These are phyloP conservation scores for Exophiala mesophila DNA, from an alignment of 2,329 filamentous ascomycete genomes.

Conservation along the genomic window DNA sequence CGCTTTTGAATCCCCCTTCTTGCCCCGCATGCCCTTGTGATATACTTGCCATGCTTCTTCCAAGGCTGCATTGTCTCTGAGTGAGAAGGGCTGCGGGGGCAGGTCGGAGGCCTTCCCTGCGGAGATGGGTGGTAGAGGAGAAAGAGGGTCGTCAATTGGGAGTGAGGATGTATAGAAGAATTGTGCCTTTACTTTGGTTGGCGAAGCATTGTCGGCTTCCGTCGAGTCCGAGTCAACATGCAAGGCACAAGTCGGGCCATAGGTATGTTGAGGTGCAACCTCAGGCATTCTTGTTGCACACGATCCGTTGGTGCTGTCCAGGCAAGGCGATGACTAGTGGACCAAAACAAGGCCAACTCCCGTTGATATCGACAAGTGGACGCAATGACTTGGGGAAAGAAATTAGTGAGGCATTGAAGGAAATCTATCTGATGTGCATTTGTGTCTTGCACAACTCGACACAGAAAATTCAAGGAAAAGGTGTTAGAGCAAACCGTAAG, in stretches of 20 bases:
- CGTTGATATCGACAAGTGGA: too few species aligned
- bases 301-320: too few species aligned
- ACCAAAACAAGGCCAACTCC: too few species aligned
- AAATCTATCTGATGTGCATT: too few species aligned
- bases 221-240: slow-evolving; percentile 30
- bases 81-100: slow-evolving; percentile 71
- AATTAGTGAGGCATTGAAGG: too few species aligned
- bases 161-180: slow-evolving; percentile 83
- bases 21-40: slow-evolving; percentile 20
- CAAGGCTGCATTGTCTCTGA: slow-evolving; percentile 71
- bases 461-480: too few species aligned
- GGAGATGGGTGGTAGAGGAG: slow-evolving; percentile 54
- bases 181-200: slow-evolving; percentile 58
- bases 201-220: slow-evolving; percentile 29
- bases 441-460: too few species aligned
- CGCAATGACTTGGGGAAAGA: too few species aligned
- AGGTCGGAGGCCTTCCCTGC: slow-evolving; percentile 48
- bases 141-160: slow-evolving; percentile 84
- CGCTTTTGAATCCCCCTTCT: slow-evolving; percentile 10
- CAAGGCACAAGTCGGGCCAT: slow-evolving; percentile 54
- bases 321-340: too few species aligned
- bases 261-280: slow-evolving; percentile 55
- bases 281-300: slow-evolving; percentile 32
- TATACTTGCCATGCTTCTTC: slow-evolving; percentile 72
- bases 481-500: too few species aligned